A percentile compares a stretch with the other conserved stretches of the same genome.
Conservation (phyloP, 306 rosid genomes). For the Vigna hirtella region DNA sequence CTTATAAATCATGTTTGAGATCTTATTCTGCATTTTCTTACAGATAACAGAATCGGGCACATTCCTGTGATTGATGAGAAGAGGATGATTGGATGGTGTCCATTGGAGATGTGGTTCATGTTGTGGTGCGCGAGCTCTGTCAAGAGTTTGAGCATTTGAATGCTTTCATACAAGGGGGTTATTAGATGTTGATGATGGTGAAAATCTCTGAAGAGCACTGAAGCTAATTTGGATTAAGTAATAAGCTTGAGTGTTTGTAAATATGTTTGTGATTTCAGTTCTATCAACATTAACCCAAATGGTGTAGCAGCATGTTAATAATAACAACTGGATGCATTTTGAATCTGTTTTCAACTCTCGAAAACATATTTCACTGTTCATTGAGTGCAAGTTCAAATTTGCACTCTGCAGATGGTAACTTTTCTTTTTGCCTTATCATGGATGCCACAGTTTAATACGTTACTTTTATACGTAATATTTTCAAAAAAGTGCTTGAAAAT, state of each 20-base stretch:
- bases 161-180: slow-evolving; percentile 96
- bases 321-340: slow-evolving; percentile 43
- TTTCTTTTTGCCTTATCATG: background rate
- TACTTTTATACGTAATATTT: background rate
- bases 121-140: slow-evolving; percentile 93
- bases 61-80: slow-evolving; percentile 78
- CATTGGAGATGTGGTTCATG: slow-evolving; percentile 97
- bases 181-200: slow-evolving; percentile 56
- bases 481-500: too few species aligned
- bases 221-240: slow-evolving; percentile 52
- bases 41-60: slow-evolving; percentile 98
- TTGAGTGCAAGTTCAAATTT: too few species aligned
- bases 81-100: slow-evolving; percentile 97
- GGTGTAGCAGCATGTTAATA: slow-evolving; percentile 15
- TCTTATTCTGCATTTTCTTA: background rate
- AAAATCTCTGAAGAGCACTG: slow-evolving; percentile 42
- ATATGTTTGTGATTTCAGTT: slow-evolving; percentile 44
- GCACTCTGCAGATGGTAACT: too few species aligned
- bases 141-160: slow-evolving; percentile 94
- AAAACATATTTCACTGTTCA: slow-evolving; percentile 19
- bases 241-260: slow-evolving; percentile 66
- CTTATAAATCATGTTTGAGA: slow-evolving; percentile 28
- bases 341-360: background rate
- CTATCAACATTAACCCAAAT: slow-evolving; percentile 33
- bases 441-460: background rate